Evolutionary conservation across 257 asterid genomes (phyloP), one percentile per base, ranked within the genome.

Genomic region (Lycium barbarum): DNA sequence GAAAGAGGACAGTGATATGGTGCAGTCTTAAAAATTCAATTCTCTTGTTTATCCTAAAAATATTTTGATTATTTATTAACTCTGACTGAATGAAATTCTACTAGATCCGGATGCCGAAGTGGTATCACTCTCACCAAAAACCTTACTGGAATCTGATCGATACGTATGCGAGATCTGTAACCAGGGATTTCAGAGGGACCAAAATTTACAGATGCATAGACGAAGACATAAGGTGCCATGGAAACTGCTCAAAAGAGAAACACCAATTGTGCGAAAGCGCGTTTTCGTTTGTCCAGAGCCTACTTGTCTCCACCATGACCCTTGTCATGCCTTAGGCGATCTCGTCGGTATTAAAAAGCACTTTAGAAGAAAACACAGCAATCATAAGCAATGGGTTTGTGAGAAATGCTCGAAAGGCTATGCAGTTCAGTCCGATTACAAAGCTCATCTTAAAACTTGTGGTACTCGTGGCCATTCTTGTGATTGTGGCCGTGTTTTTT

Each of bases 151-250:
- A 88, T 95, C 97, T 67, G 97, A 95, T 74, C 90, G 96, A 78
- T 95, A 94, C 86, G 96, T 95, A 13, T 95, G 99, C 43, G 99
- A 95, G 98, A 95, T 95, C 95, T 95, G 99, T 91, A 94, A 91
- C 87, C 98, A 94, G 59, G 98, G 98, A 17, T 95, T 95, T 84
- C 99, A 94, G 78, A 91, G 98, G 1, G 99, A 95, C 86, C 99
- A 95, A 88, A 95, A 95, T 83, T 86, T 95, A 70, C 98, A 95
- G 94, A 95, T 95, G 99, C 99, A 95, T 59, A 80, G 98, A 68
- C 88, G 98, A 0, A 43, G 98, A 65, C 99, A 94, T 76, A 96
- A 96, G 80, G 99, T 96, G 7, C 98, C 99, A 18, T 96, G 99
- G 99, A 96, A 96, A 89, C 51, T 96, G 47, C 91, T 94, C 18